Percentiles rank a stretch among this genome's conserved stretches.
Conservation (phyloP, 2,329 filamentous ascomycete species). For the Fusarium lateritium region DNA sequence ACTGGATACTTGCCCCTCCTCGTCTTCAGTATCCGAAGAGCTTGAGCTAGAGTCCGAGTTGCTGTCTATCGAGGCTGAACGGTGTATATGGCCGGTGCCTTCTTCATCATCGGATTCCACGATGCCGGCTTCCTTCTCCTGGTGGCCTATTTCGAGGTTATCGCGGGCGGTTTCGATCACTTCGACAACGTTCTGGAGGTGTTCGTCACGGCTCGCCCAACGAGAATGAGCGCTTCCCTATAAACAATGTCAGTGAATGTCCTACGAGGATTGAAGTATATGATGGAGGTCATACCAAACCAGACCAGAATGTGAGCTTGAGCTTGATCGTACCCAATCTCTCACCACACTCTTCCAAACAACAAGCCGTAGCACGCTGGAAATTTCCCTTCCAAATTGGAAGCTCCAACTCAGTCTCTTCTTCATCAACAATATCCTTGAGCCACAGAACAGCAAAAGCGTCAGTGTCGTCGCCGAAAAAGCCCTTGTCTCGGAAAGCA, state of each 20-base stretch:
- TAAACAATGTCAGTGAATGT: constrained; percentile 14
- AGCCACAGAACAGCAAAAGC: constrained; percentile 79
- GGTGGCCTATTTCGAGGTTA: constrained; percentile 51
- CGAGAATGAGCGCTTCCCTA: constrained; percentile 56
- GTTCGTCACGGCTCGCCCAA: constrained; percentile 54
- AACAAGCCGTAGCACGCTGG: constrained; percentile 63
- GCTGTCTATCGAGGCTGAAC: constrained; percentile 40
- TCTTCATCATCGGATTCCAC: constrained; percentile 50
- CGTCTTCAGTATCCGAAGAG: constrained; percentile 51
- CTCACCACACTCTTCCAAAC: constrained; percentile 61
- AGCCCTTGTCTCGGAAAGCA: constrained; percentile 61
- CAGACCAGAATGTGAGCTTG: constrained; percentile 55
- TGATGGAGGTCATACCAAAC: constrained; percentile 50
- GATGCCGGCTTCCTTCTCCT: constrained; percentile 55
- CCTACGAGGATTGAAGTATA: background rate
- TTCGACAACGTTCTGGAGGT: constrained; percentile 59
- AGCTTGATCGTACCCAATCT: constrained; percentile 62
- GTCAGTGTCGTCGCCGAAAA: constrained; percentile 67
- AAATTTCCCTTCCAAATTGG: constrained; percentile 75
- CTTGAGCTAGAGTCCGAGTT: constrained; percentile 50
- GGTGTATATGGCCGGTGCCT: constrained; percentile 2
- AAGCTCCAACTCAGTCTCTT: constrained; percentile 70
- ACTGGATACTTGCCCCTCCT: constrained; percentile 42
- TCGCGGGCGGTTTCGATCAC: constrained; percentile 63
- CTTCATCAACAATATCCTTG: constrained; percentile 77